Percentiles rank a stretch among this genome's conserved stretches.
These are phyloP conservation scores for Helicostylum pulchrum DNA, from an alignment of 192 early-diverging fungal genomes.

Conservation along the genomic window DNA sequence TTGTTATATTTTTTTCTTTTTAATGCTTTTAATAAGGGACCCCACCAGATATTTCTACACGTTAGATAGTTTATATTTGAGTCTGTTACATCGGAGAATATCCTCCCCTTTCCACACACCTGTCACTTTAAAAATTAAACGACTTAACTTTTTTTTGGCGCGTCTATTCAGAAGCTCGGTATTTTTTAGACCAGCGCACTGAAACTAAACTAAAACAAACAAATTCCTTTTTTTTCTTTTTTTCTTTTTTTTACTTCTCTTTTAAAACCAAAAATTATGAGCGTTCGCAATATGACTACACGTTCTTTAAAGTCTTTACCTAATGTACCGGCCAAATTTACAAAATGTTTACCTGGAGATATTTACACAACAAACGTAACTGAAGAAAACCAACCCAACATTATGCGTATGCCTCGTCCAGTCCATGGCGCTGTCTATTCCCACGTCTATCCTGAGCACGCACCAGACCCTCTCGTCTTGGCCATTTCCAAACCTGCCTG, in stretches of 20 bases:
- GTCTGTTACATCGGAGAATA: too few species aligned
- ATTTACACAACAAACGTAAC: constrained; percentile 10
- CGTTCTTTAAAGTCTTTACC: constrained; percentile 18
- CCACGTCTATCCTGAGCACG: constrained; percentile 41
- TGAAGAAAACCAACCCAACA: not conserved
- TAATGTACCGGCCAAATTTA: constrained; percentile 1
- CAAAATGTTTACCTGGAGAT: constrained; percentile 12
- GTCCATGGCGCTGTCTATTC: constrained; percentile 44
- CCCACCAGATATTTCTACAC: too few species aligned
- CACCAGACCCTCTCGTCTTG: constrained; percentile 28
- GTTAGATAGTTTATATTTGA: too few species aligned
- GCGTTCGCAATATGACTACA: not conserved
- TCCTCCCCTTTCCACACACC: too few species aligned
- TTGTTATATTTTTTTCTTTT: too few species aligned
- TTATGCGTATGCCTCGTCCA: constrained; percentile 16
- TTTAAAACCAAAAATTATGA: not conserved
- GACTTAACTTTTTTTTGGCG: too few species aligned
- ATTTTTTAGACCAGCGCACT: too few species aligned
- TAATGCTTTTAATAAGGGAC: too few species aligned
- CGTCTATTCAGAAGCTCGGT: too few species aligned
- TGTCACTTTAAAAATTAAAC: too few species aligned
- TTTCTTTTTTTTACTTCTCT: not conserved
- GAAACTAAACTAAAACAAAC: too few species aligned
- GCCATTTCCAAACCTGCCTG: constrained; percentile 30
- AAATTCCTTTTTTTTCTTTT: too few species aligned